Percentiles rank a stretch among this genome's conserved stretches.
Conservation (phyloP, 1,284 basidiomycete species). For the Tilletia setariae region DNA sequence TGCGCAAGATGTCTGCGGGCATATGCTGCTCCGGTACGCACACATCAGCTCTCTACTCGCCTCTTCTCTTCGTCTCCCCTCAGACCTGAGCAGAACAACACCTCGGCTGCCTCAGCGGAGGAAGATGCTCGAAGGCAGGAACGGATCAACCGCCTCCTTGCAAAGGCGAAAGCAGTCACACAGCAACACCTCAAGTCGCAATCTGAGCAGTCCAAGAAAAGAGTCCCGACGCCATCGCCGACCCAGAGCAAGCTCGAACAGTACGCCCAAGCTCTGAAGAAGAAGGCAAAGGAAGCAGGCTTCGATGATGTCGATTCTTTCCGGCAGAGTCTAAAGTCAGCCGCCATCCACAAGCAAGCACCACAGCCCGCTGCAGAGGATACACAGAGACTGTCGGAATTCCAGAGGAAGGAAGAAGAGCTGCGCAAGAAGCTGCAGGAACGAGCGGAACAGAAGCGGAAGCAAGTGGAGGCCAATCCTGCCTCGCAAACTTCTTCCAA, state of each 20-base stretch:
- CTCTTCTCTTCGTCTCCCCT: neutral
- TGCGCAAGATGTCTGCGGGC: neutral
- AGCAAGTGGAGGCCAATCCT: neutral
- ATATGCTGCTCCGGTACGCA: neutral
- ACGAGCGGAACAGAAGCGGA: neutral
- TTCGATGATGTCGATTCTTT: neutral
- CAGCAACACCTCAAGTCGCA: neutral
- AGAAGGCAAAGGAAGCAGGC: neutral
- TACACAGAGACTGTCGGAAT: neutral
- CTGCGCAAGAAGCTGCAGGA: neutral
- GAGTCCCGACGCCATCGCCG: neutral
- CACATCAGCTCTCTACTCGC: neutral
- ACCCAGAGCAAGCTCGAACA: constrained; percentile 1
- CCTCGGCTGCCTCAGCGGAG: too few relatives aligned
- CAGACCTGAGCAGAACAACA: neutral
- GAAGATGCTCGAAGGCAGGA: neutral
- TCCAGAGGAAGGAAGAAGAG: constrained; percentile 13
- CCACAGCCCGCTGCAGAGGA: too few relatives aligned
- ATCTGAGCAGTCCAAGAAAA: neutral
- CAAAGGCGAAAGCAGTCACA: constrained; percentile 2
- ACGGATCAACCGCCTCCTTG: neutral
- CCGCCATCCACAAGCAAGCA: too few relatives aligned
- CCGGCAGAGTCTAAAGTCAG: neutral
- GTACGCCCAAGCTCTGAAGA: neutral
- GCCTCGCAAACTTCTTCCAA: neutral